Conservation (phyloP, 202 grass and related monocot genomes). For the Digitaria exilis region DNA sequence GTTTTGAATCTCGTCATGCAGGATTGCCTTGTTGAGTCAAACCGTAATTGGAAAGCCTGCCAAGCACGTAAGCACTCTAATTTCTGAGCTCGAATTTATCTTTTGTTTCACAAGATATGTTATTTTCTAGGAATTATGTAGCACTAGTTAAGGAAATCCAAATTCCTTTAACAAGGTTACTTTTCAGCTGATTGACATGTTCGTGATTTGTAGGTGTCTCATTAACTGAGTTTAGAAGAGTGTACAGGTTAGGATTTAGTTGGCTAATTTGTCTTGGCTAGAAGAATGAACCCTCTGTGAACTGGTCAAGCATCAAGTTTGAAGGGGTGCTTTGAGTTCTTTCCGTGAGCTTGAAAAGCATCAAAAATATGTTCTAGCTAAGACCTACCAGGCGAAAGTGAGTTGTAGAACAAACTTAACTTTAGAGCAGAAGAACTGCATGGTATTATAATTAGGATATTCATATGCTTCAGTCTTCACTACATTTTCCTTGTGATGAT, state of each 20-base stretch:
- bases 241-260: neutral
- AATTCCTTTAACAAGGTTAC: neutral
- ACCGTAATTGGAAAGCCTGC: slow-evolving; percentile 87
- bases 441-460: neutral
- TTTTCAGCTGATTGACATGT: slow-evolving; percentile 10
- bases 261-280: neutral
- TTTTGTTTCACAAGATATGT: slow-evolving; percentile 14
- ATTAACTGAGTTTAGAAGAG: neutral
- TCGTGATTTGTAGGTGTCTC: neutral
- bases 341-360: neutral
- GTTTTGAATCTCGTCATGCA: slow-evolving; percentile 30
- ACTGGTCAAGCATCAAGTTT: slow-evolving; percentile 5
- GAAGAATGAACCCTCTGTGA: neutral
- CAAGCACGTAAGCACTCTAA: slow-evolving; percentile 63
- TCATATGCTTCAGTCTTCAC: neutral
- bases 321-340: neutral
- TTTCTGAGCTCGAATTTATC: neutral
- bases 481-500: slow-evolving; percentile 6
- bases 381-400: neutral
- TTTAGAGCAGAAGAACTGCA: neutral
- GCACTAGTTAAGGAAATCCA: neutral
- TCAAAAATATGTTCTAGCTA: neutral
- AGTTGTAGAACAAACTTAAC: neutral
- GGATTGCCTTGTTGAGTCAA: slow-evolving; percentile 75
- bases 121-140: neutral